A percentile compares a stretch with the other conserved stretches of the same genome.
These are phyloP conservation scores for Setaria italica DNA, from an alignment of 202 grass and related monocot species.

Conservation along the genomic window DNA sequence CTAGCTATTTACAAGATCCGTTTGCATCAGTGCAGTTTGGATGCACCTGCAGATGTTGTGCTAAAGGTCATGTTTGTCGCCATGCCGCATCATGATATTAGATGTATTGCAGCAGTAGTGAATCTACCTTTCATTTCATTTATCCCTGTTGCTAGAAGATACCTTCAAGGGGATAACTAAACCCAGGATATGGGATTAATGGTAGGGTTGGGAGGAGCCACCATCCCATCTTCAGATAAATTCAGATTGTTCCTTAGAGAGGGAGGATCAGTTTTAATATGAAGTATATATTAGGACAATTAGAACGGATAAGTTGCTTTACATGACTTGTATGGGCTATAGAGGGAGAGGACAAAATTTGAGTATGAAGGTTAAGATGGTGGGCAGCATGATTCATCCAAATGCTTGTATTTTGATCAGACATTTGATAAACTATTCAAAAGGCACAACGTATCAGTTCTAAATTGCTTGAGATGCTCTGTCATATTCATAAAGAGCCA, in stretches of 20 bases:
- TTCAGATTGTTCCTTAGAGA: constrained; percentile 3
- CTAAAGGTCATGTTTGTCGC: constrained; percentile 10
- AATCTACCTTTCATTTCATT: constrained; percentile 6
- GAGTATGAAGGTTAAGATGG: background rate
- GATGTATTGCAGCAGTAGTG: background rate
- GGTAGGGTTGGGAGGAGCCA: background rate
- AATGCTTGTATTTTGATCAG: constrained; percentile 6
- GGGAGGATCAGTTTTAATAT: background rate
- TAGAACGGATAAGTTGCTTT: constrained; percentile 15
- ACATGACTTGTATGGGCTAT: background rate
- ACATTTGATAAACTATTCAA: background rate
- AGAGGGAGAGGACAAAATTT: background rate
- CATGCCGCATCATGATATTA: background rate
- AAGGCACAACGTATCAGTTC: background rate
- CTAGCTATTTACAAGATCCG: constrained; percentile 25
- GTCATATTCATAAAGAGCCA: constrained; percentile 4
- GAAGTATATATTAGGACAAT: background rate
- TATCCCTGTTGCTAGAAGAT: constrained; percentile 8
- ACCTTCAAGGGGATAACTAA: constrained; percentile 10
- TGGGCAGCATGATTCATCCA: background rate
- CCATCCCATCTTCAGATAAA: background rate
- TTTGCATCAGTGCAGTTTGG: background rate
- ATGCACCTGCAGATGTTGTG: background rate
- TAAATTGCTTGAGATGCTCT: background rate
- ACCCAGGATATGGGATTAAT: background rate